A percentile compares a stretch with the other conserved stretches of the same genome.
These are phyloP conservation scores for Neurospora sp. DNA, from an alignment of 495 filamentous ascomycete genomes.

Conservation along the genomic window DNA sequence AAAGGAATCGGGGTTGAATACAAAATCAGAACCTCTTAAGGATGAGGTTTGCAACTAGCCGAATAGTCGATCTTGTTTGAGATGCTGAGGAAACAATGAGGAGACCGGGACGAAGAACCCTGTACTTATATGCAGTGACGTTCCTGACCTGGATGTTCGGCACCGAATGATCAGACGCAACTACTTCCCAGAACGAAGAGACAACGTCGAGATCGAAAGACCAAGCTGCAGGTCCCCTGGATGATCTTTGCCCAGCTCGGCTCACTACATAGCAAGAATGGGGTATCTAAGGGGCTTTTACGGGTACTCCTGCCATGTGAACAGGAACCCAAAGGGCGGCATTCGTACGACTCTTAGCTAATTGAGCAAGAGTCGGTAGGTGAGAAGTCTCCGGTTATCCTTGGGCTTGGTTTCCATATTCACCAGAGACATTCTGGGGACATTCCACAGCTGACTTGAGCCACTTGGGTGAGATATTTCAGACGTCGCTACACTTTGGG, in stretches of 20 bases:
- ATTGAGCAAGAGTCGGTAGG: neutral
- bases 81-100: neutral
- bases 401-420: neutral
- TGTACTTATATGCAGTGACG: neutral
- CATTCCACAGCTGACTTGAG: neutral
- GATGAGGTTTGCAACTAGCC: neutral
- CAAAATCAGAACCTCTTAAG: neutral
- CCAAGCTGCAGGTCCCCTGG: neutral
- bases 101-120: neutral
- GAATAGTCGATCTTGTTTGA: neutral
- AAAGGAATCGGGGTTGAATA: neutral
- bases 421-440: neutral
- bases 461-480: neutral
- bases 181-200: neutral
- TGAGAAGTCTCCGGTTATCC: neutral
- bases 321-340: neutral
- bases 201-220: neutral
- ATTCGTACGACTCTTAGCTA: neutral
- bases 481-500: neutral
- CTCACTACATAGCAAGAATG: neutral
- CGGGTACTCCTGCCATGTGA: neutral
- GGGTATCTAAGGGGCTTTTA: neutral
- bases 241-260: neutral
- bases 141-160: neutral
- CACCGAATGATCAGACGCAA: neutral